These are phyloP conservation scores for Micractinium conductrix DNA, from an alignment of 139 green algal species.

Conservation along the genomic window DNA sequence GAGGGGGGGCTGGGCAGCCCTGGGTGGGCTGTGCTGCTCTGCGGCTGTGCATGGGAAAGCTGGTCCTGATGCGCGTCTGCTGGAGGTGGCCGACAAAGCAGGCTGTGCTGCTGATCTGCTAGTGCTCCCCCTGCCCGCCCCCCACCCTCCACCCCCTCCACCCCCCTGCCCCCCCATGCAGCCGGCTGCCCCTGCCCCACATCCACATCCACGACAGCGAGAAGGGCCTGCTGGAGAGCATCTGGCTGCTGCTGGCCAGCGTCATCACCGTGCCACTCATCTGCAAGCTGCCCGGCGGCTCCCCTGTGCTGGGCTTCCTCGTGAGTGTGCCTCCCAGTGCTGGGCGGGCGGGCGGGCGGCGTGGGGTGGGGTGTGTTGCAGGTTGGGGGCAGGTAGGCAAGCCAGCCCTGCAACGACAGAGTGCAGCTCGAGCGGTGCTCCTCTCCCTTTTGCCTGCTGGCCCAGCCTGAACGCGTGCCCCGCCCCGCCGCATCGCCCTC, in stretches of 20 bases:
- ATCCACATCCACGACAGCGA: slow-evolving; percentile 74
- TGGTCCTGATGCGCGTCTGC: too few species aligned
- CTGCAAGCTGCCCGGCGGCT: slow-evolving; percentile 91
- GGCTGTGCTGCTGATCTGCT: background rate
- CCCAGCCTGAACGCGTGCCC: too few species aligned
- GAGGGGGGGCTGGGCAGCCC: background rate
- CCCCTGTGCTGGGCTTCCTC: slow-evolving; percentile 96
- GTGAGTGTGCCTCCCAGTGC: too few species aligned
- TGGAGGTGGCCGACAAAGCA: background rate
- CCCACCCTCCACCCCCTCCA: background rate
- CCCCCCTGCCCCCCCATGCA: background rate
- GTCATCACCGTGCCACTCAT: slow-evolving; percentile 90
- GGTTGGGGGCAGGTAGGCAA: too few species aligned
- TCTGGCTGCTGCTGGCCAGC: slow-evolving; percentile 87
- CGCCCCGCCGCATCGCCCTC: background rate
- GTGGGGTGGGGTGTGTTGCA: too few species aligned
- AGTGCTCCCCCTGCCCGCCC: background rate
- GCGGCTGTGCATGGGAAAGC: too few species aligned
- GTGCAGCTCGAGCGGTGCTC: too few species aligned
- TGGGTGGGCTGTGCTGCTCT: background rate
- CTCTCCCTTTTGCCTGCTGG: too few species aligned
- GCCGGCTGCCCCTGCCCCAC: slow-evolving; percentile 47
- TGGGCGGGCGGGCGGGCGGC: too few species aligned
- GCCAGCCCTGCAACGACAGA: too few species aligned
- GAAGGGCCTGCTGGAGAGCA: slow-evolving; percentile 84